Percentiles rank a stretch among this genome's conserved stretches.
Conservation (phyloP, 139 green algal species). For the Tetradesmus obliquus region DNA sequence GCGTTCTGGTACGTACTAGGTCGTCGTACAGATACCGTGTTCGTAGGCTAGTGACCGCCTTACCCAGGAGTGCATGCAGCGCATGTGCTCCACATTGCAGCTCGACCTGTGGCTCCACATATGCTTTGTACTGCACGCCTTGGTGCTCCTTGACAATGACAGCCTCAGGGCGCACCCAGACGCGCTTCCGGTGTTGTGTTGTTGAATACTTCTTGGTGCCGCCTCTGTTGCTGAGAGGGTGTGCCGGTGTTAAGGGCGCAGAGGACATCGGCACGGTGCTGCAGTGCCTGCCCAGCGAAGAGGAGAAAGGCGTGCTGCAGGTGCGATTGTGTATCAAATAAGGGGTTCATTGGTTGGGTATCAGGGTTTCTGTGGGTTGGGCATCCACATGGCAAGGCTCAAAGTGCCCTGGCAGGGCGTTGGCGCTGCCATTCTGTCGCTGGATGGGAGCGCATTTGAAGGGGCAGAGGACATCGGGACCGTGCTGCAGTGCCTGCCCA, state of each 20-base stretch:
- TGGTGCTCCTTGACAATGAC: neutral
- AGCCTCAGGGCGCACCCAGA: neutral
- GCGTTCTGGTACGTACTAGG: neutral
- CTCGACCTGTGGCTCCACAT: neutral
- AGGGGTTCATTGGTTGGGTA: no score
- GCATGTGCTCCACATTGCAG: neutral
- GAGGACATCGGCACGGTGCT: constrained; percentile 47
- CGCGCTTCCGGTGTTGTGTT: neutral
- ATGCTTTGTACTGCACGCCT: neutral
- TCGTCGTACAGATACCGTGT: neutral
- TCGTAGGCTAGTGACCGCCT: neutral
- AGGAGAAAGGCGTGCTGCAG: constrained; percentile 45
- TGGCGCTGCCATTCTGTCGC: constrained; percentile 26
- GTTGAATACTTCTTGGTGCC: neutral
- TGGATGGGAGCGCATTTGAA: constrained; percentile 48
- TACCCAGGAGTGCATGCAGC: neutral
- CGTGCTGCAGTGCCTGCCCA: constrained; percentile 53
- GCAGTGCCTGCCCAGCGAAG: constrained; percentile 54
- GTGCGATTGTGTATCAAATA: neutral
- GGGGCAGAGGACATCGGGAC: constrained; percentile 51
- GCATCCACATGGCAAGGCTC: neutral
- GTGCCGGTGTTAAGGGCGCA: constrained; percentile 35
- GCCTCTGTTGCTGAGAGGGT: neutral
- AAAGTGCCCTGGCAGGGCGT: constrained; percentile 1
- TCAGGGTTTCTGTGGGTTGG: no score